Evolutionary conservation across 23 red algal genomes (phyloP), one percentile per base, ranked within the genome.

Genomic region (Cyanidium caldarium): DNA sequence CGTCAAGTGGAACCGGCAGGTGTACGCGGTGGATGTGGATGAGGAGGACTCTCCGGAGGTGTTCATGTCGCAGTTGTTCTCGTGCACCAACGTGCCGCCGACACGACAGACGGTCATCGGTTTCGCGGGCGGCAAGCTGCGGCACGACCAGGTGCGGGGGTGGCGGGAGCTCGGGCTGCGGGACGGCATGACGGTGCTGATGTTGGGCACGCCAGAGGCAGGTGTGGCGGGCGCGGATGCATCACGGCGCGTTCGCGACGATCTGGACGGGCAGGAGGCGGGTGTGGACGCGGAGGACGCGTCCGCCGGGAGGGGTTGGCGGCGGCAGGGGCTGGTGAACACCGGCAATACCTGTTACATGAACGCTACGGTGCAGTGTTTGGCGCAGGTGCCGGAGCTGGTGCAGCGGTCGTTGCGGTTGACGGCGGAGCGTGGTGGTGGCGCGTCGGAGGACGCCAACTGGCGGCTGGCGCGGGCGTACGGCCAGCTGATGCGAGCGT

Each of bases 291-390:
- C 20, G 23, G 20, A 5, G 20, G 38, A 20, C 7, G 30, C 38
- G 16, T n/a, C n/a, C n/a, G n/a, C 1, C 15, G 37, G 2, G 58
- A 21, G 1, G 37, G 58, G 14, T 5, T 20, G n/a, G n/a, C 25
- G 15, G n/a, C 89, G 77, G 25, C 77, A 65, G 2, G 92, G 92
- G 17, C 69, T 98, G 14, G 46, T 68, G 23, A 98, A 98, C 65
- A 39, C 88, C 13, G 92, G 92, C 33, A 98, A 98, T 58, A 88
- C 81, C 14, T 98, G 92, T 65, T 98, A 98, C 65, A 80, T 85
- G 82, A 98, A 98, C 41, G 45, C 92, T 14, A 88, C 80, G 25
- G 67, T 87, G 14, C 92, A 98, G 73, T 88, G 73, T 34, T 70
- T 98, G 13, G 67, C 42, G 16, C 70, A 56, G 20, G 76, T 83